phyloP scores from a whole-genome alignment of 345 rosid species.

The Arabidopsis suecica region DNA sequence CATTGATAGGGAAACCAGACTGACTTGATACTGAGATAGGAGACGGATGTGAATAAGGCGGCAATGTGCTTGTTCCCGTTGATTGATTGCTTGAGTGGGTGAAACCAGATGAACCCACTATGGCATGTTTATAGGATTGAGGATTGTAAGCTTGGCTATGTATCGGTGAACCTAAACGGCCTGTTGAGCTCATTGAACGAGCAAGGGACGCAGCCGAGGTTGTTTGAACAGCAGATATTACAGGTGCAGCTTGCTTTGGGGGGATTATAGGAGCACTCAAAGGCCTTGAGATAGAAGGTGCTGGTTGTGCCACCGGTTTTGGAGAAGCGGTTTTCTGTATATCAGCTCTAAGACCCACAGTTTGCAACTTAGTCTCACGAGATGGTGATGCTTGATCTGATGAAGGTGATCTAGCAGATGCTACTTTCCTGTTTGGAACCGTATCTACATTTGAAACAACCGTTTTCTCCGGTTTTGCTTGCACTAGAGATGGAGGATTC shows the following conservation, averaged over 20 bases:
- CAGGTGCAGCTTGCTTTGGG: slow-evolving; percentile 58
- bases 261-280: slow-evolving; percentile 78
- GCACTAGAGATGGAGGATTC: slow-evolving; percentile 46
- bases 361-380: slow-evolving; percentile 47
- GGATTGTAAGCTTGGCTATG: slow-evolving; percentile 63
- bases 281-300: slow-evolving; percentile 73
- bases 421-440: slow-evolving; percentile 47
- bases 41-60: slow-evolving; percentile 51
- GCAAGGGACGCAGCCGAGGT: slow-evolving; percentile 56
- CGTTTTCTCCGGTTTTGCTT: slow-evolving; percentile 55
- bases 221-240: slow-evolving; percentile 63
- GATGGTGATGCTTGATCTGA: slow-evolving; percentile 53
- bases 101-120: slow-evolving; percentile 51
- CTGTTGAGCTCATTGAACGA: slow-evolving; percentile 82
- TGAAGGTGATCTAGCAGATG: slow-evolving; percentile 49
- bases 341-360: slow-evolving; percentile 51
- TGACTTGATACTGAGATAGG: slow-evolving; percentile 49
- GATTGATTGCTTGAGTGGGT: slow-evolving; percentile 52
- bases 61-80: slow-evolving; percentile 54
- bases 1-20: slow-evolving; percentile 55
- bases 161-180: slow-evolving; percentile 64
- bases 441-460: slow-evolving; percentile 45
- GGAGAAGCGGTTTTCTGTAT: slow-evolving; percentile 50
- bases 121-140: slow-evolving; percentile 82
- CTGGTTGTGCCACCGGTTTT: slow-evolving; percentile 50